Conservation (phyloP, 2,329 filamentous ascomycete species). For the Cordyceps pruinosa region DNA sequence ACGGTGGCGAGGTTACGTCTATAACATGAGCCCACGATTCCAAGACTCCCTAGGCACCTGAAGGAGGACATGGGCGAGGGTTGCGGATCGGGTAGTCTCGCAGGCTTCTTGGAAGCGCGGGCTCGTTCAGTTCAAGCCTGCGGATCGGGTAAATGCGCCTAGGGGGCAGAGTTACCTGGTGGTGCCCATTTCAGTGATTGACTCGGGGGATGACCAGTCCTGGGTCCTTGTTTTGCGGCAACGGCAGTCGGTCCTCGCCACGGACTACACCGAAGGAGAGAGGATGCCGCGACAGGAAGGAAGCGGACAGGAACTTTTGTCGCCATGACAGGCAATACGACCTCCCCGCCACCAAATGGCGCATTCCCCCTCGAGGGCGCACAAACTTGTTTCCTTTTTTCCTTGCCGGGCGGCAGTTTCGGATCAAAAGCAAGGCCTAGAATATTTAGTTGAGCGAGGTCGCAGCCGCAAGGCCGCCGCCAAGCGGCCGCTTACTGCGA, state of each 20-base stretch:
- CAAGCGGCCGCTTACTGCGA: slow-evolving; percentile 2
- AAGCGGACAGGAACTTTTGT: slow-evolving; percentile 3
- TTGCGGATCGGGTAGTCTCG: not conserved
- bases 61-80: not conserved
- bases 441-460: not conserved
- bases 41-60: too few species aligned
- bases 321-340: not conserved
- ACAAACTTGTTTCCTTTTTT: not conserved
- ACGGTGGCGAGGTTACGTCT: not conserved
- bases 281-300: not conserved
- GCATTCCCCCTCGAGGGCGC: not conserved
- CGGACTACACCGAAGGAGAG: not conserved
- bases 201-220: not conserved
- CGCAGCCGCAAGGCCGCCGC: not conserved
- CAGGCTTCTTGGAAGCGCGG: not conserved
- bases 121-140: not conserved
- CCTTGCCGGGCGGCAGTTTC: not conserved
- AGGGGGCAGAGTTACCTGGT: not conserved
- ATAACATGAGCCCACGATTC: not conserved
- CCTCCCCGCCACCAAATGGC: not conserved
- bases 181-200: not conserved
- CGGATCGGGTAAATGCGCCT: not conserved
- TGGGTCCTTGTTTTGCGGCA: not conserved
- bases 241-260: not conserved
- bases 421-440: not conserved